Evolutionary conservation across 78 protist genomes (phyloP).

Genomic region (Dictyostelium discoideum): DNA sequence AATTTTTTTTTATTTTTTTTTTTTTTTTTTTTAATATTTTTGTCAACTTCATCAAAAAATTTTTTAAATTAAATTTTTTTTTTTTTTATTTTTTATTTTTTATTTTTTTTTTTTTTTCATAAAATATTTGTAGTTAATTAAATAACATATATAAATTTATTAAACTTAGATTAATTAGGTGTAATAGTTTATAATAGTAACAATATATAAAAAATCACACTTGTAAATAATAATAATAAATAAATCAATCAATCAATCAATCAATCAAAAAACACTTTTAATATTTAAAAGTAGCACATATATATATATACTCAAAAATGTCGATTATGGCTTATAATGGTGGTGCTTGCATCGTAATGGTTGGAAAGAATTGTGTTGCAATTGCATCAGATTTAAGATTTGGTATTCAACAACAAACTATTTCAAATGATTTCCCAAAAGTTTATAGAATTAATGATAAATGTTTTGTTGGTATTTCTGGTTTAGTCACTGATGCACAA

Average conservation of each 20-base stretch:
- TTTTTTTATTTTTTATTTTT: too few species aligned
- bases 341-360: constrained; percentile 93
- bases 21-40: too few species aligned
- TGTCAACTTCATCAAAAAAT: background rate
- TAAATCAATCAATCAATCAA: too few species aligned
- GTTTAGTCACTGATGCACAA: constrained; percentile 95
- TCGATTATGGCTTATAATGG: constrained; percentile 97
- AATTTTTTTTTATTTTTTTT: too few species aligned
- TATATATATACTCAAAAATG: constrained; percentile 41
- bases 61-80: too few species aligned
- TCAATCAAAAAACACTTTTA: background rate
- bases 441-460: constrained; percentile 86
- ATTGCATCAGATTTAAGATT: constrained; percentile 95
- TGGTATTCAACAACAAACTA: constrained; percentile 91
- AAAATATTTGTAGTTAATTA: background rate
- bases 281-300: background rate
- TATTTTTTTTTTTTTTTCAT: too few species aligned
- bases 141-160: background rate
- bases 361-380: constrained; percentile 97
- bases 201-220: background rate
- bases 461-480: constrained; percentile 93
- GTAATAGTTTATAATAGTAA: background rate
- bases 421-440: constrained; percentile 88
- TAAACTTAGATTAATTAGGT: background rate
- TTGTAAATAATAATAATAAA: background rate